Evolutionary conservation across 345 rosid species (phyloP).

Genomic region (Ailanthus altissimus): DNA sequence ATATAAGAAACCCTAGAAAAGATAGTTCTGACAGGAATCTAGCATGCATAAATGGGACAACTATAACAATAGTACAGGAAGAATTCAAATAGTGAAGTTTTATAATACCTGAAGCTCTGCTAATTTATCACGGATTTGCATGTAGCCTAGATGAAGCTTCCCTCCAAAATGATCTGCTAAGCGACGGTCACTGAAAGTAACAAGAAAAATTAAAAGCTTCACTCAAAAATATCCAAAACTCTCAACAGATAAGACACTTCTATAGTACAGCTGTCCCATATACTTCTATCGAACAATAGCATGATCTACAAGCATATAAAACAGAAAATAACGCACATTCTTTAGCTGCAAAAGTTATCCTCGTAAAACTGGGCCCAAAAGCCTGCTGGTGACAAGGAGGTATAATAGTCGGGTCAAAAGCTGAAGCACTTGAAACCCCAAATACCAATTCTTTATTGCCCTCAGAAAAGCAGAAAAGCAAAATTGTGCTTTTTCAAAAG

Average conservation of each 20-base stretch:
- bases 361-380: conserved; percentile 99
- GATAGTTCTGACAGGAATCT: not conserved
- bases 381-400: conserved; percentile 99
- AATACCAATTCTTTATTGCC: conserved; percentile 52
- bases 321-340: conserved; percentile 95
- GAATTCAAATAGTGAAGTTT: not conserved
- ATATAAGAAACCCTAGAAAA: not conserved
- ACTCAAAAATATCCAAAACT: conserved; percentile 19
- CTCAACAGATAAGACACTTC: conserved; percentile 12
- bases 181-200: conserved; percentile 89
- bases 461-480: conserved; percentile 32
- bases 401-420: conserved; percentile 86
- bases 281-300: conserved; percentile 51
- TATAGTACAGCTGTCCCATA: conserved; percentile 29
- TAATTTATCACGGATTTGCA: conserved; percentile 94
- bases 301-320: conserved; percentile 68
- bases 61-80: not conserved
- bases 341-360: conserved; percentile 99
- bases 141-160: conserved; percentile 96
- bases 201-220: conserved; percentile 33
- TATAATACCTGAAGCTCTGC: conserved; percentile 79
- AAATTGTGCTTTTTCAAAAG: conserved; percentile 19
- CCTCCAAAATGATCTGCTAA: conserved; percentile 99
- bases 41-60: not conserved
- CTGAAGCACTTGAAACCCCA: conserved; percentile 90